Conservation (phyloP, 257 asterid species). For the Gardenia jasminoides region DNA sequence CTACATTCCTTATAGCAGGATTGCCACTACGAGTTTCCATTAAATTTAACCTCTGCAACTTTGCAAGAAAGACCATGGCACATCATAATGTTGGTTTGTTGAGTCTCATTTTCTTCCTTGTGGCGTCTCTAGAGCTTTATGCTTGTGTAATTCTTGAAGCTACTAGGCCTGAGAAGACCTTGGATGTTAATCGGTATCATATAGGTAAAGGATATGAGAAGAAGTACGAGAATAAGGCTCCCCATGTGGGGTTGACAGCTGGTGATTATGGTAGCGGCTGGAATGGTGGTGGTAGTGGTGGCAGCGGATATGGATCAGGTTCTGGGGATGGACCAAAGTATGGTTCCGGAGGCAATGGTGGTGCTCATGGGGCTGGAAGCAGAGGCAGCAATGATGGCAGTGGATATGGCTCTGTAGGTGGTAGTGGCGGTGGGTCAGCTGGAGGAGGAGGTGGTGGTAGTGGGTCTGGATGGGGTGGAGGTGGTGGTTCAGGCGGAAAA, state of each 20-base stretch:
- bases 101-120: slow-evolving; percentile 34
- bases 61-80: slow-evolving; percentile 24
- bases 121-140: slow-evolving; percentile 23
- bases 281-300: background rate
- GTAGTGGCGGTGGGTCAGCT: slow-evolving; percentile 22
- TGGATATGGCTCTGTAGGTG: slow-evolving; percentile 26
- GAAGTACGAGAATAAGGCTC: slow-evolving; percentile 5
- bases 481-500: background rate
- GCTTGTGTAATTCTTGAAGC: slow-evolving; percentile 28
- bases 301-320: slow-evolving; percentile 20
- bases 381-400: slow-evolving; percentile 2
- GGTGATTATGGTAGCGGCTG: slow-evolving; percentile 21
- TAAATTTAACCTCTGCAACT: background rate
- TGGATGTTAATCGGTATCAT: background rate
- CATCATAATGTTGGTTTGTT: slow-evolving; percentile 15
- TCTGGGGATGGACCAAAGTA: slow-evolving; percentile 17
- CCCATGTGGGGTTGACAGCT: slow-evolving; percentile 16
- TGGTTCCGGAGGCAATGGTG: slow-evolving; percentile 15
- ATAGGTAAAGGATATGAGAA: background rate
- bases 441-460: slow-evolving; percentile 24
- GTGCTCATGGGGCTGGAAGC: slow-evolving; percentile 6
- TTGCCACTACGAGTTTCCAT: background rate
- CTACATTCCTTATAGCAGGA: slow-evolving; percentile 7
- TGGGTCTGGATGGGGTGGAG: background rate
- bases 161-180: slow-evolving; percentile 19